Evolutionary conservation across 495 filamentous ascomycete species (phyloP).

Genomic region (Tuber melanosporum): DNA sequence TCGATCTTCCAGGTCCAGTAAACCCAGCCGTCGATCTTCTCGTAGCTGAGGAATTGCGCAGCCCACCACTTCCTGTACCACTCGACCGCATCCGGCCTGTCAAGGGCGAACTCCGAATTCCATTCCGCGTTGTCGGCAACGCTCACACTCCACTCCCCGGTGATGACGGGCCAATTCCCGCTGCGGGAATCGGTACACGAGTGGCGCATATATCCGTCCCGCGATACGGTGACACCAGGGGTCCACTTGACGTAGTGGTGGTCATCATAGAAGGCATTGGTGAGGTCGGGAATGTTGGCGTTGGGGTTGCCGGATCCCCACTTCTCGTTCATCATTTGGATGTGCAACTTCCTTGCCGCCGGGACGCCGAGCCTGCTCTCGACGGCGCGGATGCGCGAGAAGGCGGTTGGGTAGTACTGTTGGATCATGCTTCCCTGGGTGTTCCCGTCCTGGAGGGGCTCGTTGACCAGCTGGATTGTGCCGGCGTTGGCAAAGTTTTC

Average conservation of each 20-base stretch:
- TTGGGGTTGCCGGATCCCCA: slow-evolving; percentile 52
- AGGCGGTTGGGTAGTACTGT: slow-evolving; percentile 50
- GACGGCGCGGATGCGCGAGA: slow-evolving; percentile 48
- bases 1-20: slow-evolving; percentile 60
- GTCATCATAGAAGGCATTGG: slow-evolving; percentile 50
- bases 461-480: slow-evolving; percentile 58
- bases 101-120: slow-evolving; percentile 44
- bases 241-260: slow-evolving; percentile 43
- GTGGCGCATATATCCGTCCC: slow-evolving; percentile 25
- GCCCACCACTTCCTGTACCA: slow-evolving; percentile 58
- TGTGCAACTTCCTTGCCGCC: slow-evolving; percentile 46
- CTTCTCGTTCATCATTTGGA: slow-evolving; percentile 53
- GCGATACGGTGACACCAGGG: slow-evolving; percentile 10
- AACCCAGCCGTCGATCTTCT: slow-evolving; percentile 55
- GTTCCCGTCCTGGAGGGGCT: slow-evolving; percentile 48
- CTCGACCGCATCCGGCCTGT: slow-evolving; percentile 41
- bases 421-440: slow-evolving; percentile 38
- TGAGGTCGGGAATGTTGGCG: slow-evolving; percentile 44
- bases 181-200: slow-evolving; percentile 52
- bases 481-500: slow-evolving; percentile 52
- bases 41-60: slow-evolving; percentile 54
- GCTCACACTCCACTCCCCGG: slow-evolving; percentile 55
- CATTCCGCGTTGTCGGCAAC: slow-evolving; percentile 48
- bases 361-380: slow-evolving; percentile 44
- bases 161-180: slow-evolving; percentile 48